phyloP scores from a whole-genome alignment of 1,284 basidiomycete genomes.

The Phylloporus sp. region DNA sequence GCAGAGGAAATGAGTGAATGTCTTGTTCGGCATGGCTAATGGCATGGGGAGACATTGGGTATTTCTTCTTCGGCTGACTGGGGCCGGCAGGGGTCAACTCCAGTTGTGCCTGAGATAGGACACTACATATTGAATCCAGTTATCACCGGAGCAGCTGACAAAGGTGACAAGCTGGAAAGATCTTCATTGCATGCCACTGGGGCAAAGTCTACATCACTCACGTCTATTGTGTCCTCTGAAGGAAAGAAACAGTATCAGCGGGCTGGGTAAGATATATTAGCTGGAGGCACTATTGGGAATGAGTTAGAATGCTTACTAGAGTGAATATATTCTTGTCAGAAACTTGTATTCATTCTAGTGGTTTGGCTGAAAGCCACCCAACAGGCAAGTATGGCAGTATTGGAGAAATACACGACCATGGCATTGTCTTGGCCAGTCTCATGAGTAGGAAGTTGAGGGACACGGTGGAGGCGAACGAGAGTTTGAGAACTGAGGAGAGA shows the following conservation, averaged over 20 bases:
- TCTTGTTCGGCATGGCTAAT: constrained; percentile 43
- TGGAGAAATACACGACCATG: constrained; percentile 85
- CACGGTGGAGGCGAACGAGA: constrained; percentile 80
- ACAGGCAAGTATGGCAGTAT: constrained; percentile 56
- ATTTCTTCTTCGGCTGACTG: constrained; percentile 62
- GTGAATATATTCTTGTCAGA: constrained; percentile 34
- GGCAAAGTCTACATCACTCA: constrained; percentile 53
- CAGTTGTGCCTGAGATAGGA: constrained; percentile 51
- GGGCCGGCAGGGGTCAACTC: constrained; percentile 40
- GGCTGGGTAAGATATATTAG: constrained; percentile 37
- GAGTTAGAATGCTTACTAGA: constrained; percentile 34
- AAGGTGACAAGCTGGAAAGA: constrained; percentile 45
- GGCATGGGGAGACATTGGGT: constrained; percentile 68
- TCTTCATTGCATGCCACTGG: constrained; percentile 29
- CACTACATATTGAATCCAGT: constrained; percentile 62
- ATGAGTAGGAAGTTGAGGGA: constrained; percentile 67
- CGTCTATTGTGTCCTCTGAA: constrained; percentile 74
- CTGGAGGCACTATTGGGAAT: background rate
- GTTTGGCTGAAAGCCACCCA: constrained; percentile 56
- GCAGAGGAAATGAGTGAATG: constrained; percentile 60
- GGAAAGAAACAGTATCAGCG: constrained; percentile 43
- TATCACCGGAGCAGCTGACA: constrained; percentile 55
- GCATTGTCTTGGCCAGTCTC: constrained; percentile 55
- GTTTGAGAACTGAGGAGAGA: constrained; percentile 72
- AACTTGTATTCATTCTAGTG: constrained; percentile 27